Percentiles rank a stretch among this genome's conserved stretches.
phyloP scores from a whole-genome alignment of 495 filamentous ascomycete species.

The Neurospora sp. region DNA sequence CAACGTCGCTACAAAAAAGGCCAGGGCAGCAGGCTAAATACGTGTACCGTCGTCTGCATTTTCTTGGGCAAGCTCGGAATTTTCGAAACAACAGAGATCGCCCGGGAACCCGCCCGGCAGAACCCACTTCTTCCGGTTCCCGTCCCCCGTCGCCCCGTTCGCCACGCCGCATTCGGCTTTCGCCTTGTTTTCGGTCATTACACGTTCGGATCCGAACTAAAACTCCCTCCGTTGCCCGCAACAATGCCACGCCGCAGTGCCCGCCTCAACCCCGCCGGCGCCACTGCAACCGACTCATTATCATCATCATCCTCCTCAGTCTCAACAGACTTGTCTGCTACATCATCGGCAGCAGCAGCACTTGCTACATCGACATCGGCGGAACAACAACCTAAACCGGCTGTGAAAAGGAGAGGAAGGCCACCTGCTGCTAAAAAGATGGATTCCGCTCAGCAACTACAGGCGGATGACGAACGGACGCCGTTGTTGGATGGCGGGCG shows the following conservation, averaged over 20 bases:
- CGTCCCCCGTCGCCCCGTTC: neutral
- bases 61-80: neutral
- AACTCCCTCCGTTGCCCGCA: neutral
- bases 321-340: neutral
- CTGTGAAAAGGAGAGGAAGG: neutral
- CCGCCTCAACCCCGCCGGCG: neutral
- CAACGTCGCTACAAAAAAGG: neutral
- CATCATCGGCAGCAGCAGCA: neutral
- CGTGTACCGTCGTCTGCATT: neutral
- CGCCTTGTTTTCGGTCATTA: neutral
- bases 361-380: neutral
- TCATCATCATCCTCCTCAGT: neutral
- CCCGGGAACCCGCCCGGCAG: neutral
- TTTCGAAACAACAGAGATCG: neutral
- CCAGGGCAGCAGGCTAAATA: neutral
- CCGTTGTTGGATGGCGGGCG: conserved; percentile 9
- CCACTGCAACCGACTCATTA: neutral
- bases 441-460: neutral
- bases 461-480: conserved; percentile 6
- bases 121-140: neutral
- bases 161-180: neutral
- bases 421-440: neutral
- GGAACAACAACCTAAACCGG: neutral
- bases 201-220: too few relatives aligned
- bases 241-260: neutral